phyloP scores from a whole-genome alignment of 1,284 basidiomycete genomes.

The Marasmius sp. region DNA sequence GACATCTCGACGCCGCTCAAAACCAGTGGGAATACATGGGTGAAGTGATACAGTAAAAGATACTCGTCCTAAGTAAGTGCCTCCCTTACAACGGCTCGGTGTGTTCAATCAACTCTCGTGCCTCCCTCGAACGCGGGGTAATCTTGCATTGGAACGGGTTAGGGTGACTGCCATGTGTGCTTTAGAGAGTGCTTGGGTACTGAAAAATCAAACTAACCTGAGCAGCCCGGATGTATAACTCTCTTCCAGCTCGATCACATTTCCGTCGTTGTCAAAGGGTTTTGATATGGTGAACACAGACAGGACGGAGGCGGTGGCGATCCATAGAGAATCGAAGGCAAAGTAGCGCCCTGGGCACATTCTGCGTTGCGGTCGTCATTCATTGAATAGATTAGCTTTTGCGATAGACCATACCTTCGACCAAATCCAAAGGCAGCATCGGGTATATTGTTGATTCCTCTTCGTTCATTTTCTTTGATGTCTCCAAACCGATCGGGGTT shows the following conservation, averaged over 20 bases:
- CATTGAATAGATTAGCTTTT: background rate
- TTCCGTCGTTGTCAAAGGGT: slow-evolving; percentile 39
- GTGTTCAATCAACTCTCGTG: slow-evolving; percentile 29
- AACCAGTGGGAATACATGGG: no score
- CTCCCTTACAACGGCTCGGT: slow-evolving; percentile 11
- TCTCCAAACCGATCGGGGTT: slow-evolving; percentile 32
- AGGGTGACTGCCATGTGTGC: slow-evolving; percentile 25
- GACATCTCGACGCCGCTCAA: no score
- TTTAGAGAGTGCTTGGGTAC: background rate
- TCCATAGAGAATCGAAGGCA: slow-evolving; percentile 48
- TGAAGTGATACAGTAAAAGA: background rate
- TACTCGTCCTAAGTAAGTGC: background rate
- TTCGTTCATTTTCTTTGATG: slow-evolving; percentile 16
- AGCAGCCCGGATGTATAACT: slow-evolving; percentile 42
- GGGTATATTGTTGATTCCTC: slow-evolving; percentile 28
- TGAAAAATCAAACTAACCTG: slow-evolving; percentile 33
- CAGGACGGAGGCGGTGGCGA: slow-evolving; percentile 44
- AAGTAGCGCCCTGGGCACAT: slow-evolving; percentile 48
- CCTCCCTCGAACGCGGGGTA: slow-evolving; percentile 34
- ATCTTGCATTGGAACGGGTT: slow-evolving; percentile 44
- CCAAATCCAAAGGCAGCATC: slow-evolving; percentile 42
- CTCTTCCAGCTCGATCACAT: slow-evolving; percentile 36
- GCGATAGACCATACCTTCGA: slow-evolving; percentile 31
- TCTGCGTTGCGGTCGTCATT: slow-evolving; percentile 21
- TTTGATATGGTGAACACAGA: slow-evolving; percentile 41